Percentiles rank a stretch among this genome's conserved stretches.
Evolutionary conservation across 768 basidiomycete genomes (phyloP).

Genomic region (Lactarius pseudohatsudake): DNA sequence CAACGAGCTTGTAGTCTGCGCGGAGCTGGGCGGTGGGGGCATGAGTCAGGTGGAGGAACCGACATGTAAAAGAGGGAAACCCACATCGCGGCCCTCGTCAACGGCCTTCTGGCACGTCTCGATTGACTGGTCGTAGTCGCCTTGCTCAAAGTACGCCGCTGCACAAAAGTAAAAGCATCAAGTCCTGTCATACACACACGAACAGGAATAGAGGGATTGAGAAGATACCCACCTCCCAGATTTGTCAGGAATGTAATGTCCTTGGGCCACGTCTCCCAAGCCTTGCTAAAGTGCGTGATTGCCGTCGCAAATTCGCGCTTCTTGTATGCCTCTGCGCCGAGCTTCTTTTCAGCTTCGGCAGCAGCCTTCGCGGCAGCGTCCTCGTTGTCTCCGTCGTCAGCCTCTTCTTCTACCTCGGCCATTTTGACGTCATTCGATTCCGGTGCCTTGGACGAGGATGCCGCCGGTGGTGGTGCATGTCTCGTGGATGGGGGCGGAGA

Average conservation of each 20-base stretch:
- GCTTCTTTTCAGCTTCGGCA: constrained; percentile 76
- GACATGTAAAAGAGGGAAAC: constrained; percentile 27
- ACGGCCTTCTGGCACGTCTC: constrained; percentile 94
- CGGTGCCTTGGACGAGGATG: constrained; percentile 35
- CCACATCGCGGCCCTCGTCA: constrained; percentile 83
- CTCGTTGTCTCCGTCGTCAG: constrained; percentile 51
- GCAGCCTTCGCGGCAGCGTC: constrained; percentile 74
- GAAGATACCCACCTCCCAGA: constrained; percentile 57
- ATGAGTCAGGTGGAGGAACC: constrained; percentile 1
- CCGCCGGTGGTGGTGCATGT: constrained; percentile 34
- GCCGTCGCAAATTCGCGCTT: constrained; percentile 80
- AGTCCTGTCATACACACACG: constrained; percentile 11
- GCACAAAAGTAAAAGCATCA: constrained; percentile 13
- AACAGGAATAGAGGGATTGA: background rate
- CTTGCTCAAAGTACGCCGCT: constrained; percentile 95
- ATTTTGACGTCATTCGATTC: constrained; percentile 61
- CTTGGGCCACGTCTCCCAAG: constrained; percentile 92
- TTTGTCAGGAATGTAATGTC: constrained; percentile 95
- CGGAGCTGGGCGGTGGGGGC: constrained; percentile 52
- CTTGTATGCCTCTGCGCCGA: constrained; percentile 83
- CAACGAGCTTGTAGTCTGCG: constrained; percentile 92
- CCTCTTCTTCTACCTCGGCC: constrained; percentile 43
- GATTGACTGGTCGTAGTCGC: constrained; percentile 87
- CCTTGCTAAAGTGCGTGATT: constrained; percentile 70
- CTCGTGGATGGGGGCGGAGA: constrained; percentile 41